phyloP scores from a whole-genome alignment of 805 yeast species.

The Candida gorgasii region DNA sequence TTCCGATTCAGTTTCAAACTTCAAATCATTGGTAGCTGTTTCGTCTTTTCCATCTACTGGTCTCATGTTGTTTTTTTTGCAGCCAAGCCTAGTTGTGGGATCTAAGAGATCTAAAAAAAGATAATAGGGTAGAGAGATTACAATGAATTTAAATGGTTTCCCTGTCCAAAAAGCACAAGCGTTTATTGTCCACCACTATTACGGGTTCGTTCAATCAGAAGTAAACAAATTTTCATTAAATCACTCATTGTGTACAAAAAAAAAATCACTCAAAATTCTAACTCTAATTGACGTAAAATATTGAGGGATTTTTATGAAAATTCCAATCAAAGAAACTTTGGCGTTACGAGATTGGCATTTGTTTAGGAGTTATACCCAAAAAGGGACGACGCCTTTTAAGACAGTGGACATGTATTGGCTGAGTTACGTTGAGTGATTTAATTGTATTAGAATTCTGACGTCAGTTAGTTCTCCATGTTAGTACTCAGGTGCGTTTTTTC shows the following conservation, averaged over 20 bases:
- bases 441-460: not conserved
- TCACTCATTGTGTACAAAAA: not conserved
- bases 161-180: not conserved
- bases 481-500: not conserved
- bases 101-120: not conserved
- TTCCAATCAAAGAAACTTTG: not conserved
- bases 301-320: not conserved
- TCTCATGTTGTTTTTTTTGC: not conserved
- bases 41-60: not conserved
- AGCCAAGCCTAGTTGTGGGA: not conserved
- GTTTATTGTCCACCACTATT: not conserved
- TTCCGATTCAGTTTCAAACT: conserved; percentile 6
- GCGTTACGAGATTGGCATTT: not conserved
- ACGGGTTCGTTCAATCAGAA: not conserved
- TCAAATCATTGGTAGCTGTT: not conserved
- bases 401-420: not conserved
- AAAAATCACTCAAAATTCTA: conserved; percentile 1
- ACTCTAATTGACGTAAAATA: not conserved
- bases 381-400: not conserved
- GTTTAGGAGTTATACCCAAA: not conserved
- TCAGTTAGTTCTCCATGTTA: not conserved
- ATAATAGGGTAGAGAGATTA: not conserved
- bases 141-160: not conserved
- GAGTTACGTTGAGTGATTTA: not conserved
- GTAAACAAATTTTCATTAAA: no score